Evolutionary conservation across 495 filamentous ascomycete species (phyloP).

Genomic region (Penicillium subrubescens): DNA sequence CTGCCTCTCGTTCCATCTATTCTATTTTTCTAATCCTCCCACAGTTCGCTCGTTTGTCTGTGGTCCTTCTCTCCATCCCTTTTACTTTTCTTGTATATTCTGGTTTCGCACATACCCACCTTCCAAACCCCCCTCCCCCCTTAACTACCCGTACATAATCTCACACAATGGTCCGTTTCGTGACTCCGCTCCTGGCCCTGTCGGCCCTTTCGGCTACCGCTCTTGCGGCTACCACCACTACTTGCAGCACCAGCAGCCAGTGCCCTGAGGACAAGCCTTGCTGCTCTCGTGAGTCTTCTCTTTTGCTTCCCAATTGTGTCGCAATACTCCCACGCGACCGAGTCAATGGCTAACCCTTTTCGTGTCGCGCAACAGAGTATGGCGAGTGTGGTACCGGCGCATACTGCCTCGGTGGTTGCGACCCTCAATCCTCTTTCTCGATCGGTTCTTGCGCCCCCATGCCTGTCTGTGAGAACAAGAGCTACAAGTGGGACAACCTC

Average conservation of each 20-base stretch:
- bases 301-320: not conserved
- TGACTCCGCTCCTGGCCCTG: slow-evolving; percentile 34
- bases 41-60: slow-evolving; percentile 29
- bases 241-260: slow-evolving; percentile 59
- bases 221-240: slow-evolving; percentile 37
- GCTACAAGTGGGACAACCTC: slow-evolving; percentile 67
- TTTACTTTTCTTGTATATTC: slow-evolving; percentile 21
- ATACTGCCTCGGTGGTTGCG: slow-evolving; percentile 95
- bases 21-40: slow-evolving; percentile 12
- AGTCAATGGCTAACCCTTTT: slow-evolving; percentile 1
- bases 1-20: slow-evolving; percentile 14
- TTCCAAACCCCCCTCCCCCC: not conserved
- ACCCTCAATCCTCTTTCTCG: slow-evolving; percentile 76
- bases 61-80: slow-evolving; percentile 8
- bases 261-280: slow-evolving; percentile 81
- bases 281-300: slow-evolving; percentile 79
- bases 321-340: not conserved
- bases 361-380: slow-evolving; percentile 64
- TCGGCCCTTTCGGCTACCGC: slow-evolving; percentile 42
- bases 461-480: slow-evolving; percentile 75
- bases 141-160: slow-evolving; percentile 26
- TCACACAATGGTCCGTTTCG: slow-evolving; percentile 39
- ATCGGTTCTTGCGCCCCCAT: slow-evolving; percentile 85
- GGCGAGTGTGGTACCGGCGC: slow-evolving; percentile 91
- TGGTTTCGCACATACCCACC: slow-evolving; percentile 18